Percentiles rank a stretch among this genome's conserved stretches.
phyloP scores from a whole-genome alignment of 257 asterid genomes.

The Nicotiana knightiana region DNA sequence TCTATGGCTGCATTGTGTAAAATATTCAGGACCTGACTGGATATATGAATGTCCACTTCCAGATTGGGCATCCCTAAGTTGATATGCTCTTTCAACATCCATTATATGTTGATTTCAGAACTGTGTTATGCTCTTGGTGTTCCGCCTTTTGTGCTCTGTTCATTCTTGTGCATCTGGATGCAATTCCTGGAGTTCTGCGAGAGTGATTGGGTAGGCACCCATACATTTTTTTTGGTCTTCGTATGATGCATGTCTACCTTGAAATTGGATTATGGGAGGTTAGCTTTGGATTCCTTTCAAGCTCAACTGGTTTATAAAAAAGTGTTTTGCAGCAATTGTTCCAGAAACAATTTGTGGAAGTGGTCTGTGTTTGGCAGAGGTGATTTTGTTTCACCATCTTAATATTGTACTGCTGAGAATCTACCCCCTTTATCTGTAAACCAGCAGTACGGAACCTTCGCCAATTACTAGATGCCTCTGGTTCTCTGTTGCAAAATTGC shows the following conservation, averaged over 20 bases:
- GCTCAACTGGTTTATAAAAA: neutral
- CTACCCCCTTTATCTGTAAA: neutral
- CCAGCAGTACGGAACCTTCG: neutral
- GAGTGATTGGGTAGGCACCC: neutral
- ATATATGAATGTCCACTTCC: slow-evolving; percentile 76
- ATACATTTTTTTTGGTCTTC: neutral
- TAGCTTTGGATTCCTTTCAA: neutral
- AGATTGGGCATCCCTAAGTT: slow-evolving; percentile 54
- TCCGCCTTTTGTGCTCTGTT: neutral
- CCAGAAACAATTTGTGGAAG: neutral
- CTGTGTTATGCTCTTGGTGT: neutral
- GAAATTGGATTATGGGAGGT: neutral
- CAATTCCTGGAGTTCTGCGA: neutral
- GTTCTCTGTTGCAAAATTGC: neutral
- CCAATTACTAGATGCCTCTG: neutral
- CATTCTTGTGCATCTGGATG: neutral
- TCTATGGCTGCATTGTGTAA: slow-evolving; percentile 81
- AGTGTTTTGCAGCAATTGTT: neutral
- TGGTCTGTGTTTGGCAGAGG: neutral
- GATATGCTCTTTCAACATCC: neutral
- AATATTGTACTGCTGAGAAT: neutral
- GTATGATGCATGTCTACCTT: neutral
- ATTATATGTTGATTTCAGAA: neutral
- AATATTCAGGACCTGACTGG: slow-evolving; percentile 86
- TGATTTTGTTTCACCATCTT: neutral